Evolutionary conservation across 352 stramenopile species (phyloP).

Genomic region (Thraustochytrium sp.): DNA sequence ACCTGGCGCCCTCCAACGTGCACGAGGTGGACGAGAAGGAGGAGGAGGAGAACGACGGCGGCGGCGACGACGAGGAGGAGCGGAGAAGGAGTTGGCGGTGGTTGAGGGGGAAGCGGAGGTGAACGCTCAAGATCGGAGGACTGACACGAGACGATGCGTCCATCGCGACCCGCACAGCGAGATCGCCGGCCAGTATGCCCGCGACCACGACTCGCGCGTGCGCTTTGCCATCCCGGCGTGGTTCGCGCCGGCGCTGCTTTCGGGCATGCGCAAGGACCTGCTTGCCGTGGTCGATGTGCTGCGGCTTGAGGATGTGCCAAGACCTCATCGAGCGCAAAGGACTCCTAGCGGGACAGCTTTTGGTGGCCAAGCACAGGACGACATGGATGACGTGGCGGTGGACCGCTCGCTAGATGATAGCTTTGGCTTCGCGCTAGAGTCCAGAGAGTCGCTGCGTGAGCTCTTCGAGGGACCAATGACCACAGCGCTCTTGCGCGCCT

Average conservation of each 20-base stretch:
- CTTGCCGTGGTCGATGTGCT: neutral
- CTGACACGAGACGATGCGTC: no score
- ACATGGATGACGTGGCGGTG: no score
- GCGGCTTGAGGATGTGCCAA: neutral
- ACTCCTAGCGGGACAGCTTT: no score
- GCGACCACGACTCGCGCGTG: neutral
- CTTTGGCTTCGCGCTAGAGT: neutral
- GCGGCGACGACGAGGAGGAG: neutral
- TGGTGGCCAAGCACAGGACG: no score
- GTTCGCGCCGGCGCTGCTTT: neutral
- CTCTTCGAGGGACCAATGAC: neutral
- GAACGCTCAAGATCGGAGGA: no score
- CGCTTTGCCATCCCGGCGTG: neutral
- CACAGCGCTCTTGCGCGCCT: neutral
- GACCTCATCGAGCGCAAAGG: no score
- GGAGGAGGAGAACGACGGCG: neutral
- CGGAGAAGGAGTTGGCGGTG: neutral
- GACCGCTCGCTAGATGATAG: no score
- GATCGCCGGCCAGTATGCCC: neutral
- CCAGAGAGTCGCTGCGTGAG: neutral
- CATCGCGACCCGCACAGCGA: neutral
- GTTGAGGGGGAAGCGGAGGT: neutral
- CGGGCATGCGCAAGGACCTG: neutral
- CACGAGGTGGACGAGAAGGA: neutral
- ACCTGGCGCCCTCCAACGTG: neutral